phyloP scores from a whole-genome alignment of 2,329 filamentous ascomycete species.

The Stagonosporopsis cucurbitacearum region DNA sequence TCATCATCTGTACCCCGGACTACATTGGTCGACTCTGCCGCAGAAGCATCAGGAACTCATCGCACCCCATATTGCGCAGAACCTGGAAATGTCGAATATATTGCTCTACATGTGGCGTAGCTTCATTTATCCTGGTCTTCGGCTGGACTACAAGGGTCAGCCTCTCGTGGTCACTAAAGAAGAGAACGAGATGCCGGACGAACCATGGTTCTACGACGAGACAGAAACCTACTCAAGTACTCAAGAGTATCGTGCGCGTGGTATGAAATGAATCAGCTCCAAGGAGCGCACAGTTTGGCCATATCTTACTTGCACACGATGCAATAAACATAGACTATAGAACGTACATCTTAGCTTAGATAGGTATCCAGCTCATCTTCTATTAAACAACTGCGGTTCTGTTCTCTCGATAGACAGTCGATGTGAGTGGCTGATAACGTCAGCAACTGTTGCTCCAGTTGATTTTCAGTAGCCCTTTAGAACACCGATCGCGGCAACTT shows the following conservation, averaged over 20 bases:
- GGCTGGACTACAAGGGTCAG: neutral
- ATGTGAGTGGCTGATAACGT: no score
- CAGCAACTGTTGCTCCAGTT: no score
- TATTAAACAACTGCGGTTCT: no score
- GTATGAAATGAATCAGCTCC: neutral
- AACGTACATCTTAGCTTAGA: no score
- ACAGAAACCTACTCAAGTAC: neutral
- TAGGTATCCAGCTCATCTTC: no score
- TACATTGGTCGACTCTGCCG: neutral
- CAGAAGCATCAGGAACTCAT: constrained; percentile 7
- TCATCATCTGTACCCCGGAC: constrained; percentile 1
- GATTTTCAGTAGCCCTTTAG: no score
- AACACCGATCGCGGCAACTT: no score
- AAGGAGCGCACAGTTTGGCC: neutral
- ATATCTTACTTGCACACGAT: neutral
- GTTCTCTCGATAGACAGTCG: no score
- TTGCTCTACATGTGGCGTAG: neutral
- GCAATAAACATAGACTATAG: neutral
- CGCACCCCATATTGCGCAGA: neutral
- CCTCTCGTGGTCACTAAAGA: neutral
- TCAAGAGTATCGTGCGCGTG: neutral
- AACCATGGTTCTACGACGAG: constrained; percentile 3
- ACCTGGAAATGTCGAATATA: neutral
- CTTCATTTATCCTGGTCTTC: constrained; percentile 3
- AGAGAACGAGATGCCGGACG: neutral